phyloP scores from a whole-genome alignment of 2,329 filamentous ascomycete species.

The Talaromyces sp. region DNA sequence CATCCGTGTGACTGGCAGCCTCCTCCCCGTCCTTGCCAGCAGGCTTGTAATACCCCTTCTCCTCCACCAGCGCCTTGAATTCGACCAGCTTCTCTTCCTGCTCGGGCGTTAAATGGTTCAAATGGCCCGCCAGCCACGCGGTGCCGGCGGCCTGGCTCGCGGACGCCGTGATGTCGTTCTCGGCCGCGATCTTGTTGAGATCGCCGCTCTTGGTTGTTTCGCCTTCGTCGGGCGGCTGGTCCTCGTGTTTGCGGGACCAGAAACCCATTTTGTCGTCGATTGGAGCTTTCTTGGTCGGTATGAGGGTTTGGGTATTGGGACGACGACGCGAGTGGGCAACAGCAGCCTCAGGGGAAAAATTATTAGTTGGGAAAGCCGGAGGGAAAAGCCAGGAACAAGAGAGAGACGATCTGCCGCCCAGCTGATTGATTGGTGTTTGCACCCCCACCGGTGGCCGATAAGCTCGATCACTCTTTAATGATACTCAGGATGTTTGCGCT shows the following conservation, averaged over 20 bases:
- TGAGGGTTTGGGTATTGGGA: background rate
- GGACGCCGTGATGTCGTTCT: conserved; percentile 32
- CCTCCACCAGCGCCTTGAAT: conserved; percentile 65
- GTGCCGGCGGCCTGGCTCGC: conserved; percentile 30
- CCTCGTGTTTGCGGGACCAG: conserved; percentile 12
- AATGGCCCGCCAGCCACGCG: conserved; percentile 56
- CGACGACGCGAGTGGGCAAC: too few species aligned
- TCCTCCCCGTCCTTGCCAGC: conserved; percentile 23
- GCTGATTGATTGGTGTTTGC: background rate
- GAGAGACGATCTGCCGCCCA: background rate
- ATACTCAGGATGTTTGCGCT: background rate
- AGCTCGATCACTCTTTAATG: too few species aligned
- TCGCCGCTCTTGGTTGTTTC: conserved; percentile 14
- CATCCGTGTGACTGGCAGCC: conserved; percentile 42
- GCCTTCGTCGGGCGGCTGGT: conserved; percentile 13
- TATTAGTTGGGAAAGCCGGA: too few species aligned
- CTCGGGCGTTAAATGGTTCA: conserved; percentile 66
- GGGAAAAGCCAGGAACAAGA: background rate
- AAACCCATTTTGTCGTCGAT: background rate
- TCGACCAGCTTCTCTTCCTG: conserved; percentile 63
- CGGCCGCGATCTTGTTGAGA: conserved; percentile 22
- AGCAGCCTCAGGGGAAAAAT: background rate
- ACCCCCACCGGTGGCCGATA: background rate
- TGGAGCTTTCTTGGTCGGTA: background rate
- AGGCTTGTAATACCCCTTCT: conserved; percentile 53